Evolutionary conservation across 352 stramenopile species (phyloP), one percentile per base, ranked within the genome.

Genomic region (Pseudoperonospora humuli): DNA sequence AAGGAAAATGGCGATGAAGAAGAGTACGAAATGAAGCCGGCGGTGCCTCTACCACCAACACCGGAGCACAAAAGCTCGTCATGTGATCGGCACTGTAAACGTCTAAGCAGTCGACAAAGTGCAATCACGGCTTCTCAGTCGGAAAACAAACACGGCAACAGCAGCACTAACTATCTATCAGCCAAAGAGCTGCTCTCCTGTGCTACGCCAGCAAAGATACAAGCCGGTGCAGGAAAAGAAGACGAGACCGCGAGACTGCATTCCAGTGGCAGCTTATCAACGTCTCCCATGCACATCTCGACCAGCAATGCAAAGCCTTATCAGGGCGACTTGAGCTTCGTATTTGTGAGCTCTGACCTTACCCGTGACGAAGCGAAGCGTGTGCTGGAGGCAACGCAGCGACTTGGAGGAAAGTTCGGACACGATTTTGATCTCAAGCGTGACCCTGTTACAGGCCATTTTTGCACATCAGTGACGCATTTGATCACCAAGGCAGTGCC

Each of bases 401-500:
- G 45, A 0, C 69, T 91, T 7, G 75, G 76, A 5, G 79, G 72
- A 1, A 81, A 78, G 24, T 88, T 88, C 41, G 78, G 80, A 0
- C 66, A 70, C 1, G 61, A 83, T 17, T 92, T 93, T 26, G 70
- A 88, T 33, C 26, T 76, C n/a, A 67, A 77, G 33, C 64, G 58
- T 14, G 74, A 89, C 36, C 51, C 57, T 7, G 27, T 33, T 9
- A 70, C 67, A 0, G 63, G 70, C 0, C 50, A 46, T 5, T 55
- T 75, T 27, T 66, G 47, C 21, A 80, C 75, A 1, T 84, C 72
- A 1, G 75, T 87, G 25, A 92, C 79, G 19, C 75, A 88, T 55
- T 40, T 87, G 24, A 75, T 93, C 54, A 85, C 79, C 7, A 86
- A 84, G 43, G 54, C 72, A 8, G 66, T 79, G 3, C 39, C 55